Percentiles rank a stretch among this genome's conserved stretches.
phyloP scores from a whole-genome alignment of 176 grass and related monocot species.

The Bolboschoenus planiculmis region DNA sequence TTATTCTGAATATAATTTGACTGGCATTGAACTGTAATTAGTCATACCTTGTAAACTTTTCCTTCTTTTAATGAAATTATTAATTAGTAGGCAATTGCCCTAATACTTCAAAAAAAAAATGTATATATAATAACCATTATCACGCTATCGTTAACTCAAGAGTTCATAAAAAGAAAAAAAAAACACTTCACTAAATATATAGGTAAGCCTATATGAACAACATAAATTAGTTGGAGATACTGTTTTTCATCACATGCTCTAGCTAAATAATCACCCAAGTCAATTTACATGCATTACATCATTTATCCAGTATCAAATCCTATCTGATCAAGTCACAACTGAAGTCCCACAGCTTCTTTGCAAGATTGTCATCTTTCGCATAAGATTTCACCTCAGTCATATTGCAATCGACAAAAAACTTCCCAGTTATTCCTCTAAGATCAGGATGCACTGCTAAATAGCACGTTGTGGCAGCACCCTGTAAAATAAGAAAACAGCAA shows the following conservation, averaged over 20 bases:
- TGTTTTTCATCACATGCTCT: not conserved
- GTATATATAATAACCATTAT: too few relatives aligned
- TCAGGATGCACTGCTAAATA: conserved; percentile 58
- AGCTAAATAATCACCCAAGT: not conserved
- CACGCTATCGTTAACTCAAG: too few relatives aligned
- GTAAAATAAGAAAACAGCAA: not conserved
- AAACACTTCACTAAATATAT: too few relatives aligned
- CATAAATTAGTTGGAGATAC: not conserved
- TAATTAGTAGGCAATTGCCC: too few relatives aligned
- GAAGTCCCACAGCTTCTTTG: conserved; percentile 74
- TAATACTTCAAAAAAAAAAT: too few relatives aligned
- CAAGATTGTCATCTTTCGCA: conserved; percentile 46
- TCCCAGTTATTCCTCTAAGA: conserved; percentile 47
- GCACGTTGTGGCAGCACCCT: conserved; percentile 76
- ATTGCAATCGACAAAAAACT: conserved; percentile 58
- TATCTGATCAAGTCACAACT: conserved; percentile 39
- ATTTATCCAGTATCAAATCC: not conserved
- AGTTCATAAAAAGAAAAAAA: too few relatives aligned
- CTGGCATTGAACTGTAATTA: too few relatives aligned
- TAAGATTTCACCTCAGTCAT: conserved; percentile 40
- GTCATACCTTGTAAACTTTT: too few relatives aligned
- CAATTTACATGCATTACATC: not conserved
- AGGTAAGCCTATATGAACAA: not conserved
- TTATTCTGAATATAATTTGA: too few relatives aligned
- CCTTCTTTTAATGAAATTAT: too few relatives aligned